phyloP scores from a whole-genome alignment of 768 basidiomycete genomes.

The Brasilioporus rufonigricans region DNA sequence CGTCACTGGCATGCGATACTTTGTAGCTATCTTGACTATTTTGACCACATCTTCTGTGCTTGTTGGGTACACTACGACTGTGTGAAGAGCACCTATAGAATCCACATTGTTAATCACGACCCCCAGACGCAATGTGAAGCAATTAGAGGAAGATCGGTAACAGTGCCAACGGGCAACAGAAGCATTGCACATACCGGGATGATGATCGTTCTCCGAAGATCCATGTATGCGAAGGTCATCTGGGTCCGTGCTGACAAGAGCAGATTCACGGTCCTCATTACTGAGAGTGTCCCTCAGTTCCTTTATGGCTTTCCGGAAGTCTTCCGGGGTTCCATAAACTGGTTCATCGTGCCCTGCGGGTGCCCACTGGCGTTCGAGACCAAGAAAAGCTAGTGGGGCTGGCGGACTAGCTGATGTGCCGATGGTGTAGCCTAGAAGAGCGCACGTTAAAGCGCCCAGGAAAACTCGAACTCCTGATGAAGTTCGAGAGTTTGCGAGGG shows the following conservation, averaged over 20 bases:
- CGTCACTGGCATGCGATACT: conserved; percentile 73
- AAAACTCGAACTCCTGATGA: conserved; percentile 2
- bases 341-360: conserved; percentile 16
- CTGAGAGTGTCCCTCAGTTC: conserved; percentile 44
- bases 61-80: conserved; percentile 61
- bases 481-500: background rate
- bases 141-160: background rate
- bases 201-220: conserved; percentile 49
- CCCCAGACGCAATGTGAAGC: background rate
- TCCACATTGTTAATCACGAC: background rate
- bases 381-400: conserved; percentile 7
- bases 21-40: conserved; percentile 71
- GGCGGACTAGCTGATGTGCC: conserved; percentile 10
- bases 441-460: conserved; percentile 18
- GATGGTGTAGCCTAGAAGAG: conserved; percentile 21
- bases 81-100: conserved; percentile 42
- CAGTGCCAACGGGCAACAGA: background rate
- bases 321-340: conserved; percentile 49
- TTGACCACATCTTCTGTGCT: conserved; percentile 81
- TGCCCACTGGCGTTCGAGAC: background rate
- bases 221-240: conserved; percentile 56
- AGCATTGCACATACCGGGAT: conserved; percentile 40
- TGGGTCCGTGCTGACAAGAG: conserved; percentile 46
- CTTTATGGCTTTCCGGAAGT: conserved; percentile 51
- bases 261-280: background rate